phyloP scores from a whole-genome alignment of 345 rosid species.

The Dimocarpus longan region DNA sequence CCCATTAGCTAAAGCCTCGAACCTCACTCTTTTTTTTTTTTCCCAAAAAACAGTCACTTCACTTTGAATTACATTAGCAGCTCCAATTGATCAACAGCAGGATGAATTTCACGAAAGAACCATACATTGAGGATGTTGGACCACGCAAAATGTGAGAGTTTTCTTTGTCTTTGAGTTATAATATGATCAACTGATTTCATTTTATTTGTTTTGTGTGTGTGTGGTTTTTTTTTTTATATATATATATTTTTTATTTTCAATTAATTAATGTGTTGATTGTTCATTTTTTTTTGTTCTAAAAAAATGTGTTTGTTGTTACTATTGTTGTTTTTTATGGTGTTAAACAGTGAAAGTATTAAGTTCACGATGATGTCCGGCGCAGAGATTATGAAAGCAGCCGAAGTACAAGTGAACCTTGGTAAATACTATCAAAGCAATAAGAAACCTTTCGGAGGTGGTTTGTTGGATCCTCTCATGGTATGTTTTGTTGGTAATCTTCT shows the following conservation, averaged over 20 bases:
- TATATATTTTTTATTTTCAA: too few species aligned
- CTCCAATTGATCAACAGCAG: slow-evolving; percentile 30
- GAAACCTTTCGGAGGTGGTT: slow-evolving; percentile 62
- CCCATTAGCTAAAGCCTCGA: too few species aligned
- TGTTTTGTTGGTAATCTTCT: too few species aligned
- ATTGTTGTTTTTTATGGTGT: neutral
- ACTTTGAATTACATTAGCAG: too few species aligned
- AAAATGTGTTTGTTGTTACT: neutral
- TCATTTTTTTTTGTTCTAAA: neutral
- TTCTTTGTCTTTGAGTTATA: too few species aligned
- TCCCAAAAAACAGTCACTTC: too few species aligned
- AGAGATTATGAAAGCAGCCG: slow-evolving; percentile 72
- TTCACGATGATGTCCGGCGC: slow-evolving; percentile 66
- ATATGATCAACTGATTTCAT: too few species aligned
- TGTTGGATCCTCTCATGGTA: slow-evolving; percentile 90
- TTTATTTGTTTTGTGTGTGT: too few species aligned
- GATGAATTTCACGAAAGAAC: slow-evolving; percentile 67
- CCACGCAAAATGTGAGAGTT: slow-evolving; percentile 68
- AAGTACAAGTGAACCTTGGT: slow-evolving; percentile 67
- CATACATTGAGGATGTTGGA: slow-evolving; percentile 80
- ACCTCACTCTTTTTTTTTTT: too few species aligned
- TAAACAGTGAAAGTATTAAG: slow-evolving; percentile 68
- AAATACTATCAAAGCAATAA: slow-evolving; percentile 50
- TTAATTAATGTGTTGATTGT: neutral
- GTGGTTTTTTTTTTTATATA: too few species aligned